Conservation (phyloP, 1,284 basidiomycete genomes). For the Moniliella sp. region DNA sequence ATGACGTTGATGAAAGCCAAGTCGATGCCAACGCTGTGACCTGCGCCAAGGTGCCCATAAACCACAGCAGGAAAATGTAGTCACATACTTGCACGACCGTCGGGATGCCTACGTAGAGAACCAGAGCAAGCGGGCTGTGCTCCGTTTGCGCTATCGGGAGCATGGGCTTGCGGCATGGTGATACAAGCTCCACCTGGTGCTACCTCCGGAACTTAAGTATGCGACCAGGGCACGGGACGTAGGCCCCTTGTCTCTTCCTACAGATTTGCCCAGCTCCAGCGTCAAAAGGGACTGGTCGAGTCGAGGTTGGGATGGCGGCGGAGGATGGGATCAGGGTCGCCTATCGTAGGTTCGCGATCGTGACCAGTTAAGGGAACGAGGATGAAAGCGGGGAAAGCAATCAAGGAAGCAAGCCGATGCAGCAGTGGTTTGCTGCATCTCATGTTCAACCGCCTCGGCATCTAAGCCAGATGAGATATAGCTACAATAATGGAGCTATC, state of each 20-base stretch:
- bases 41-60: too few relatives aligned
- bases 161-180: too few relatives aligned
- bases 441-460: conserved; percentile 53
- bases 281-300: not conserved
- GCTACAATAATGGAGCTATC: conserved; percentile 77
- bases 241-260: conserved; percentile 72
- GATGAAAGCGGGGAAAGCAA: conserved; percentile 61
- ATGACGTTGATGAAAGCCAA: too few relatives aligned
- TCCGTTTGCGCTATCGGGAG: too few relatives aligned
- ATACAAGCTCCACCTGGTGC: too few relatives aligned
- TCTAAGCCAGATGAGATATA: conserved; percentile 51
- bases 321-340: conserved; percentile 65
- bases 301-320: conserved; percentile 46
- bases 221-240: conserved; percentile 77
- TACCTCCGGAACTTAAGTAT: conserved; percentile 59
- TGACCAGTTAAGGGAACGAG: conserved; percentile 77
- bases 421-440: conserved; percentile 70
- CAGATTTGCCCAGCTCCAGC: conserved; percentile 1
- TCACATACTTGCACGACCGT: too few relatives aligned
- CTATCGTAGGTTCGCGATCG: conserved; percentile 63
- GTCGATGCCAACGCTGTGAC: too few relatives aligned
- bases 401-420: conserved; percentile 56
- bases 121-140: too few relatives aligned
- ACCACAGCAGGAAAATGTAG: too few relatives aligned
- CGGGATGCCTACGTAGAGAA: too few relatives aligned